A percentile compares a stretch with the other conserved stretches of the same genome.
phyloP scores from a whole-genome alignment of 1,284 basidiomycete species.

The Ustilago trichophora region DNA sequence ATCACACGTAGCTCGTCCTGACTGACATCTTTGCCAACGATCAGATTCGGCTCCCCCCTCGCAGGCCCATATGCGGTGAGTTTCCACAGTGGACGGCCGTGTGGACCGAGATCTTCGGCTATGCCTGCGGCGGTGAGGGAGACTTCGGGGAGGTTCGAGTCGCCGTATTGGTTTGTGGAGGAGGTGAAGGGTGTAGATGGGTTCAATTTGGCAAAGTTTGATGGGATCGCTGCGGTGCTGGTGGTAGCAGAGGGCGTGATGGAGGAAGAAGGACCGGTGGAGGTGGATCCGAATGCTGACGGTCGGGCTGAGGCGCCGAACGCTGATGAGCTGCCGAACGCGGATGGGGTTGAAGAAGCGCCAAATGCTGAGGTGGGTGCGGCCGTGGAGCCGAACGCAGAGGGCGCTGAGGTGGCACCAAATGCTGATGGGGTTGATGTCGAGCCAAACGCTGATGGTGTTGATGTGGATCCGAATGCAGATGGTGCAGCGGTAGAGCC shows the following conservation, averaged over 20 bases:
- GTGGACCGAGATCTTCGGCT: conserved; percentile 41
- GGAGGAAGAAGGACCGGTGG: background rate
- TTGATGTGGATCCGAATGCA: conserved; percentile 17
- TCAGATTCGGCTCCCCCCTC: conserved; percentile 77
- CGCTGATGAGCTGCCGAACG: conserved; percentile 12
- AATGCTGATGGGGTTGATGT: conserved; percentile 1
- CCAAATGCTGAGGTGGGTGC: conserved; percentile 15
- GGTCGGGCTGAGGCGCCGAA: conserved; percentile 12
- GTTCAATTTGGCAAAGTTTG: conserved; percentile 16
- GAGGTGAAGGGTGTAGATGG: conserved; percentile 19
- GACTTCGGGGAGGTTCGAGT: conserved; percentile 43
- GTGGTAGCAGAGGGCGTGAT: background rate
- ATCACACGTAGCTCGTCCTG: conserved; percentile 77
- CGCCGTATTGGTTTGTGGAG: conserved; percentile 15
- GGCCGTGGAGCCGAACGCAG: conserved; percentile 13
- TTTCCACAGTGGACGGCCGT: conserved; percentile 76
- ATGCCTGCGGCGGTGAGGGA: conserved; percentile 29
- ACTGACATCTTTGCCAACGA: conserved; percentile 77
- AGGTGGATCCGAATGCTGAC: conserved; percentile 15
- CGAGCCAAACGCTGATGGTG: conserved; percentile 20
- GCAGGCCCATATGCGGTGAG: conserved; percentile 81
- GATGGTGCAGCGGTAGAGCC: conserved; percentile 2
- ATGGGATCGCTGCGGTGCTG: background rate
- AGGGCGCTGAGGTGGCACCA: background rate
- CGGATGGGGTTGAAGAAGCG: background rate